These are phyloP conservation scores for Ceratobasidium sp. DNA, from an alignment of 1,284 basidiomycete genomes.

Conservation along the genomic window DNA sequence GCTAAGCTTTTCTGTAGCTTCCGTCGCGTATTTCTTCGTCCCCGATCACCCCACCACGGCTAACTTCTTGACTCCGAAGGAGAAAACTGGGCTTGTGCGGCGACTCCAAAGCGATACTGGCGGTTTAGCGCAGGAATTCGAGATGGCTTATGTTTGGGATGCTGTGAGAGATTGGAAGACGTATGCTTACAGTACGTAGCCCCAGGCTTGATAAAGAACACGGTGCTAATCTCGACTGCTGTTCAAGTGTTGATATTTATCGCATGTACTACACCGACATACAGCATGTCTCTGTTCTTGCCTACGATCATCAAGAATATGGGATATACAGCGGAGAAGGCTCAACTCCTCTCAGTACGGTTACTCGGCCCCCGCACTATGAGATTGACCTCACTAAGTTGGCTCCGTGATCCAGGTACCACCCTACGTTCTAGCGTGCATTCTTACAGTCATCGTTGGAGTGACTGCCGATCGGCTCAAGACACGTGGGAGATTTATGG, in stretches of 20 bases:
- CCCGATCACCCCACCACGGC: slow-evolving; percentile 73
- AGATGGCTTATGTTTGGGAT: slow-evolving; percentile 63
- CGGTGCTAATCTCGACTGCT: not conserved
- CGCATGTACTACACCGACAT: slow-evolving; percentile 57
- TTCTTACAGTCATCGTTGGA: slow-evolving; percentile 55
- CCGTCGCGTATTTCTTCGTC: slow-evolving; percentile 68
- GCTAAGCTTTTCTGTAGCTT: slow-evolving; percentile 47
- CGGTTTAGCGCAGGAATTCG: slow-evolving; percentile 66
- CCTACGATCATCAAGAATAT: slow-evolving; percentile 67
- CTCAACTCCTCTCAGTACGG: slow-evolving; percentile 45
- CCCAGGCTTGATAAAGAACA: too few species aligned
- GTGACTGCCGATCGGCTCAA: slow-evolving; percentile 48
- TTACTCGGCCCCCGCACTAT: too few species aligned
- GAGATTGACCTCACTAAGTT: not conserved
- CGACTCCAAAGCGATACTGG: slow-evolving; percentile 66
- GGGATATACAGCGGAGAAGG: slow-evolving; percentile 57
- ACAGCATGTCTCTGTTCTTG: slow-evolving; percentile 66
- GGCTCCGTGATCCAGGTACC: slow-evolving; percentile 9
- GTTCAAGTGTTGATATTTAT: slow-evolving; percentile 33
- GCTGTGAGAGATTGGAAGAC: slow-evolving; percentile 69
- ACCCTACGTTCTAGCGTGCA: slow-evolving; percentile 46
- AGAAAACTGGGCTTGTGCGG: slow-evolving; percentile 64
- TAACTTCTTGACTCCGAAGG: slow-evolving; percentile 65
- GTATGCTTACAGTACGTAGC: slow-evolving; percentile 66
- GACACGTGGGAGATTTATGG: slow-evolving; percentile 34